Conservation (phyloP, 1,139 yeast genomes). For the Zhuliangozyma blackwelliae region DNA sequence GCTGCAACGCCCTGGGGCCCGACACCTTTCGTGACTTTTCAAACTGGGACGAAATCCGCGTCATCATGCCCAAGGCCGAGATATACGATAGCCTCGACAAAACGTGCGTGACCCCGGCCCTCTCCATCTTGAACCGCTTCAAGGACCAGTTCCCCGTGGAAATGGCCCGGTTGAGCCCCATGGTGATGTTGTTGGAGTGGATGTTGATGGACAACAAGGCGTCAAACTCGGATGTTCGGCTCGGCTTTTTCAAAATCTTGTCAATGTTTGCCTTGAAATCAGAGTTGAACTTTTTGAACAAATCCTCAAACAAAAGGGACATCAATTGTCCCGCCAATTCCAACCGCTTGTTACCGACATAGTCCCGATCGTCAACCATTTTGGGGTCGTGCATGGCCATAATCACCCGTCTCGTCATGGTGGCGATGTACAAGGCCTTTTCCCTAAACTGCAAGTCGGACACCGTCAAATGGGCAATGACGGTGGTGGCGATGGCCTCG, state of each 20-base stretch:
- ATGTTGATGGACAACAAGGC: constrained; percentile 85
- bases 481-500: constrained; percentile 94
- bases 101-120: constrained; percentile 99
- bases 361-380: constrained; percentile 97
- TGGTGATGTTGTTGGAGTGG: constrained; percentile 88
- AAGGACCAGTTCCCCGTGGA: constrained; percentile 99
- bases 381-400: constrained; percentile 95
- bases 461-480: constrained; percentile 91
- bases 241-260: constrained; percentile 88
- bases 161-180: constrained; percentile 92
- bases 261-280: constrained; percentile 94
- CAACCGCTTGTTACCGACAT: constrained; percentile 95
- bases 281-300: constrained; percentile 90
- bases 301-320: constrained; percentile 92
- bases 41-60: constrained; percentile 96
- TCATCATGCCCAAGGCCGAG: constrained; percentile 98
- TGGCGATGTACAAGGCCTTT: constrained; percentile 89
- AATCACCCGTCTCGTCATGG: constrained; percentile 93
- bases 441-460: constrained; percentile 84
- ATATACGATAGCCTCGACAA: constrained; percentile 86
- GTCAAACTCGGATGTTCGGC: constrained; percentile 92
- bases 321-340: constrained; percentile 97
- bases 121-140: constrained; percentile 98
- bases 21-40: constrained; percentile 97
- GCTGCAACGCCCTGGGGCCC: constrained; percentile 98